Evolutionary conservation across 108 stramenopile genomes (phyloP), one percentile per base, ranked within the genome.

Genomic region (Bacterosira constricta): DNA sequence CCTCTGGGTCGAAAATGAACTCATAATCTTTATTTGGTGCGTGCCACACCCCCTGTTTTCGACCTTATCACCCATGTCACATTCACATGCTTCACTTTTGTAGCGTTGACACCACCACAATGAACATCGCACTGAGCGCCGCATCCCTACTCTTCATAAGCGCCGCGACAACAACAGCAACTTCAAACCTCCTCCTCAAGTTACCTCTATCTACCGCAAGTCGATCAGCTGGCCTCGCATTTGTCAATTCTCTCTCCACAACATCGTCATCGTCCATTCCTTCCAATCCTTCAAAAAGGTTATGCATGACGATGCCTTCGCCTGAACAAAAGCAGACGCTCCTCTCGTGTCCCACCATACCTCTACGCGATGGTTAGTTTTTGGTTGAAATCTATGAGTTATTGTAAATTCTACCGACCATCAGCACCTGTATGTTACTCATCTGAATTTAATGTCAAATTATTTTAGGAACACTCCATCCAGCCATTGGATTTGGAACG

Each of bases 401-500:
- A n/a, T n/a, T n/a, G n/a, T n/a, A n/a, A n/a, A n/a, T n/a, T n/a
- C n/a, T n/a, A n/a, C n/a, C n/a, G n/a, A n/a, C n/a, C n/a, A n/a
- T n/a, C n/a, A n/a, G n/a, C n/a, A n/a, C n/a, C n/a, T n/a, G n/a
- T n/a, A n/a, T n/a, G n/a, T n/a, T n/a, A n/a, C n/a, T n/a, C n/a
- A n/a, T n/a, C n/a, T n/a, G n/a, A n/a, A n/a, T n/a, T n/a, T n/a
- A n/a, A n/a, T n/a, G n/a, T n/a, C n/a, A n/a, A n/a, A n/a, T n/a
- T n/a, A n/a, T n/a, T n/a, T n/a, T n/a, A n/a, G n/a, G n/a, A n/a
- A 91, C 83, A 57, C 29, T 58, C 36, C 93, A 94, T 71, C 95
- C 93, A 1, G 69, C 65, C 38, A 88, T 96, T 46, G 91, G 91
- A 9, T 96, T 93, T 80, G 96, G 96, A 25, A 94, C 93, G 6